phyloP scores from a whole-genome alignment of 495 filamentous ascomycete genomes.

The Podospora didyma region DNA sequence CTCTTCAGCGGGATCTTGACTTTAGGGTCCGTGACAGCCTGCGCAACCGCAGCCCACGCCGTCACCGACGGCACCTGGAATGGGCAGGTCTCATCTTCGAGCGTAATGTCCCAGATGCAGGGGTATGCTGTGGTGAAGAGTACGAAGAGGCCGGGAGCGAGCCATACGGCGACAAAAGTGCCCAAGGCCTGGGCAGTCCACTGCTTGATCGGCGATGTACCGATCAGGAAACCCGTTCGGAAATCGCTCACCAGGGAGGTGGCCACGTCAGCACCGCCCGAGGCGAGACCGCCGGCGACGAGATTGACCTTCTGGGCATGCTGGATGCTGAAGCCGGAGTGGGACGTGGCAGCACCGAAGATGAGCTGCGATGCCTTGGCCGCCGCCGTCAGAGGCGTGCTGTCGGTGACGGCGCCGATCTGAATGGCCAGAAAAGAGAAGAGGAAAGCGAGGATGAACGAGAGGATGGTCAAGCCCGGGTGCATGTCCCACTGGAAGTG shows the following conservation, averaged over 20 bases:
- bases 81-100: slow-evolving; percentile 36
- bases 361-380: slow-evolving; percentile 66
- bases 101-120: slow-evolving; percentile 49
- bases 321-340: slow-evolving; percentile 37
- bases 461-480: slow-evolving; percentile 57
- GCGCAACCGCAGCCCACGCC: slow-evolving; percentile 62
- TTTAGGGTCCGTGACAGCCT: slow-evolving; percentile 57
- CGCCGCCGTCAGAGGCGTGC: slow-evolving; percentile 60
- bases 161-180: slow-evolving; percentile 56
- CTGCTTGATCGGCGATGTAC: slow-evolving; percentile 59
- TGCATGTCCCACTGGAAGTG: slow-evolving; percentile 59
- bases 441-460: slow-evolving; percentile 59
- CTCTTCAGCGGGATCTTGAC: slow-evolving; percentile 53
- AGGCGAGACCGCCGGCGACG: slow-evolving; percentile 57
- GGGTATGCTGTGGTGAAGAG: slow-evolving; percentile 64
- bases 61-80: slow-evolving; percentile 59
- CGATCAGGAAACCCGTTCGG: slow-evolving; percentile 59
- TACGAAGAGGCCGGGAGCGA: slow-evolving; percentile 60
- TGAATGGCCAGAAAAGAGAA: slow-evolving; percentile 68
- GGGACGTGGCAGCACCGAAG: slow-evolving; percentile 57
- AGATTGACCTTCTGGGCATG: slow-evolving; percentile 59
- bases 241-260: slow-evolving; percentile 56
- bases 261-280: slow-evolving; percentile 54
- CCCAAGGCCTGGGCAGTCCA: slow-evolving; percentile 61
- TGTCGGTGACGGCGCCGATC: slow-evolving; percentile 58